Evolutionary conservation across 2,329 filamentous ascomycete species (phyloP).

Genomic region (Trichoderma endophyticum): DNA sequence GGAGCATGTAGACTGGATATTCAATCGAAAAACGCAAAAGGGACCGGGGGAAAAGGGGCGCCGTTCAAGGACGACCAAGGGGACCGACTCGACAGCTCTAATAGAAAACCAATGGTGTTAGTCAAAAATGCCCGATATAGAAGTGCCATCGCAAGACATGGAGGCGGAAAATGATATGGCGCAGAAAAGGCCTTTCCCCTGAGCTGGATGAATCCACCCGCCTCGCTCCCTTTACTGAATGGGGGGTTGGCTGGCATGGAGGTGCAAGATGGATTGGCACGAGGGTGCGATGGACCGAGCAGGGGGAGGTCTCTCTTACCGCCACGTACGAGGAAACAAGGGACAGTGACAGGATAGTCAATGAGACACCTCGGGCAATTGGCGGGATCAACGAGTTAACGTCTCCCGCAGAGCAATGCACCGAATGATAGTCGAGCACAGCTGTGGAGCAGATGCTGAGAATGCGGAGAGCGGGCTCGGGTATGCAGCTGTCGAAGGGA

Average conservation of each 20-base stretch:
- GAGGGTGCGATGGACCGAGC: slow-evolving; percentile 18
- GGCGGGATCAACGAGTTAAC: slow-evolving; percentile 63
- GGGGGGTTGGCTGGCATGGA: slow-evolving; percentile 26
- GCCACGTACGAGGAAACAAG: slow-evolving; percentile 40
- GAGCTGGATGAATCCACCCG: slow-evolving; percentile 14
- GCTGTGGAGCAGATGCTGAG: slow-evolving; percentile 38
- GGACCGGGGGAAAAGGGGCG: slow-evolving; percentile 44
- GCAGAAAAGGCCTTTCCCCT: slow-evolving; percentile 21
- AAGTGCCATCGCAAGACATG: slow-evolving; percentile 19
- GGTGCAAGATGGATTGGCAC: slow-evolving; percentile 22
- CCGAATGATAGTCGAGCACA: slow-evolving; percentile 42
- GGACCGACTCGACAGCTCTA: slow-evolving; percentile 45
- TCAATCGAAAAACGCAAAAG: slow-evolving; percentile 26
- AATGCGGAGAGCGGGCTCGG: slow-evolving; percentile 34
- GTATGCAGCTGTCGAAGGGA: slow-evolving; percentile 36
- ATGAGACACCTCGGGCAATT: slow-evolving; percentile 40
- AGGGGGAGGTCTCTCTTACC: slow-evolving; percentile 47
- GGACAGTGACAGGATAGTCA: slow-evolving; percentile 40
- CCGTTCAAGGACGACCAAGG: slow-evolving; percentile 42
- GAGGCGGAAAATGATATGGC: slow-evolving; percentile 16
- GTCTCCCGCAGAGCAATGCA: slow-evolving; percentile 55
- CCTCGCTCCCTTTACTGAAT: slow-evolving; percentile 31
- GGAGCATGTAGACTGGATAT: slow-evolving; percentile 39
- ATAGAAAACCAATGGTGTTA: slow-evolving; percentile 31
- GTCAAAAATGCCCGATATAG: slow-evolving; percentile 26